These are phyloP conservation scores for Taxillus chinensis DNA, from an alignment of 164 flowering plant genomes.

Conservation along the genomic window DNA sequence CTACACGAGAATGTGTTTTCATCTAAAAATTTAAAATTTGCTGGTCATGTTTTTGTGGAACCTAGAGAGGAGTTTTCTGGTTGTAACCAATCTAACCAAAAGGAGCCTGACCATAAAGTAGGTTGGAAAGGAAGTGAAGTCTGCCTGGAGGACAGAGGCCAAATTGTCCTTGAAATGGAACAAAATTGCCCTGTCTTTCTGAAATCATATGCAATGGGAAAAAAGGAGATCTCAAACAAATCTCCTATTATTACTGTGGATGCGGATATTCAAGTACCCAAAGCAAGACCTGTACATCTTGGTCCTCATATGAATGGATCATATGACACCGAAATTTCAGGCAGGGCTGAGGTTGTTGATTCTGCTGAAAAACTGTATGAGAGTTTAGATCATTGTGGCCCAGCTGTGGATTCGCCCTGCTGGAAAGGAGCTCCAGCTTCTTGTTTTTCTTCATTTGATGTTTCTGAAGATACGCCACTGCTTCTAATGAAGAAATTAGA, in stretches of 20 bases:
- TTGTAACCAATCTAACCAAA: background rate
- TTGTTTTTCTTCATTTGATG: conserved; percentile 21
- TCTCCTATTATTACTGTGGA: conserved; percentile 8
- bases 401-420: conserved; percentile 69
- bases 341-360: conserved; percentile 9
- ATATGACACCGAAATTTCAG: conserved; percentile 9
- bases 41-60: conserved; percentile 7
- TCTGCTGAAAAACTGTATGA: conserved; percentile 25
- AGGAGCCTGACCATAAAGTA: conserved; percentile 8
- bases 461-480: conserved; percentile 19
- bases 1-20: conserved; percentile 11
- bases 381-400: conserved; percentile 26
- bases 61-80: conserved; percentile 4
- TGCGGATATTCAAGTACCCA: conserved; percentile 7
- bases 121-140: conserved; percentile 11
- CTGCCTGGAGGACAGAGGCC: conserved; percentile 11
- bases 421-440: conserved; percentile 59
- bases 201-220: conserved; percentile 8
- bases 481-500: conserved; percentile 14
- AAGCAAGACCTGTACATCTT: conserved; percentile 12
- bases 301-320: conserved; percentile 9
- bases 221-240: conserved; percentile 5
- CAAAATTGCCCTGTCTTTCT: conserved; percentile 7
- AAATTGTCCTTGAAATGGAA: conserved; percentile 9
- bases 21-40: background rate